Percentiles rank a stretch among this genome's conserved stretches.
Evolutionary conservation across 306 rosid species (phyloP).

Genomic region (Citrullus amarus): DNA sequence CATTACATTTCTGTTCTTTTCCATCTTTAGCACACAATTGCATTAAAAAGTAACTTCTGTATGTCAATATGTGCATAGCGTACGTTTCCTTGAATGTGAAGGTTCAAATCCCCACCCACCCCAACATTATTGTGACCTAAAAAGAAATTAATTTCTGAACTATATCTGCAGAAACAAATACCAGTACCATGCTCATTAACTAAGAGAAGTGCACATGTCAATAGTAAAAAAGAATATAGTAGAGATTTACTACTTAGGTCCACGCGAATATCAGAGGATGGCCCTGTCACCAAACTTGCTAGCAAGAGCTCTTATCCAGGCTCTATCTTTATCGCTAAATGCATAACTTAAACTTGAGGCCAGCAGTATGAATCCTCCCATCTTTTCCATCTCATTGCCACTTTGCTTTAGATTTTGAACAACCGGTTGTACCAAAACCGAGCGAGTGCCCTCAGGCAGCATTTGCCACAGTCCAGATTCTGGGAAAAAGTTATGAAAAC

Average conservation of each 20-base stretch:
- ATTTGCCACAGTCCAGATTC: constrained; percentile 69
- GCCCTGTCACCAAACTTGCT: constrained; percentile 38
- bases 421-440: constrained; percentile 68
- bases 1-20: background rate
- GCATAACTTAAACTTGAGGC: constrained; percentile 67
- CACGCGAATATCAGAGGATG: background rate
- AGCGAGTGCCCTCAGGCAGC: constrained; percentile 52
- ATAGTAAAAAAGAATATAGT: background rate
- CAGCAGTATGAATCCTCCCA: constrained; percentile 50
- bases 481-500: constrained; percentile 17
- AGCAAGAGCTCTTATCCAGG: constrained; percentile 72
- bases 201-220: background rate
- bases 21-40: background rate
- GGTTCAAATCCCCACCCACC: background rate
- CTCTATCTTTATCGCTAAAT: constrained; percentile 57
- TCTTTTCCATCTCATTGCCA: constrained; percentile 21
- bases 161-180: background rate
- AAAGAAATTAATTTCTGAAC: background rate
- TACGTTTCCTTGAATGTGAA: background rate
- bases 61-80: background rate
- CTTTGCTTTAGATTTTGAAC: constrained; percentile 20
- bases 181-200: background rate
- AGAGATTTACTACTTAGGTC: background rate
- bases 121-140: background rate
- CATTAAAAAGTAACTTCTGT: background rate